Evolutionary conservation across 352 stramenopile genomes (phyloP).

Genomic region (Phytophthora brassicae): DNA sequence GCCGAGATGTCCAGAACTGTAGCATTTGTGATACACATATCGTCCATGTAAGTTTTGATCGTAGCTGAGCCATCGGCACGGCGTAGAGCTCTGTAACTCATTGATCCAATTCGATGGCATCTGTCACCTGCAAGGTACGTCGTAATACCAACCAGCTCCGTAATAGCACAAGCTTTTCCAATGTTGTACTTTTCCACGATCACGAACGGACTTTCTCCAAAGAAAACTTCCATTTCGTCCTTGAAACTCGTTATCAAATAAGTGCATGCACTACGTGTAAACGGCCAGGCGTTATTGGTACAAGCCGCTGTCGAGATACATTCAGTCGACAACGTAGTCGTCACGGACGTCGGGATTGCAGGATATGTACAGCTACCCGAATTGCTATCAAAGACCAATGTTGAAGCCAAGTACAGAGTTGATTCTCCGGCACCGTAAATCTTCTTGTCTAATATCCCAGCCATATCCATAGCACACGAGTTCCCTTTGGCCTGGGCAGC

Average conservation of each 20-base stretch:
- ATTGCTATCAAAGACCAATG: no score
- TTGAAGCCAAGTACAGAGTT: no score
- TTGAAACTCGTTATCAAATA: not conserved
- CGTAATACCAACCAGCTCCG: not conserved
- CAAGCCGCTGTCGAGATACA: not conserved
- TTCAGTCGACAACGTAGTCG: not conserved
- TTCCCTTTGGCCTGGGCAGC: not conserved
- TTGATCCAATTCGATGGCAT: not conserved
- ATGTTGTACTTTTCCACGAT: not conserved
- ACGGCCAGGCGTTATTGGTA: not conserved
- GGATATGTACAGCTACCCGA: no score
- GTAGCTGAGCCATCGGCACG: not conserved
- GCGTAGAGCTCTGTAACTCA: not conserved
- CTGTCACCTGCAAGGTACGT: conserved; percentile 1
- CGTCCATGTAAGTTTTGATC: not conserved
- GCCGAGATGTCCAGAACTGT: no score
- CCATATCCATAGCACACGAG: not conserved
- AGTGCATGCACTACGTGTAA: not conserved
- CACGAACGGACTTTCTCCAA: not conserved
- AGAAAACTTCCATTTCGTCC: not conserved
- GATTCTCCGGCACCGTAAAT: not conserved
- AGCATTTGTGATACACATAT: no score
- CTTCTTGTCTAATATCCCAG: not conserved
- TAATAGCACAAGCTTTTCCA: not conserved
- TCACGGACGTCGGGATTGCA: no score